Evolutionary conservation across 495 filamentous ascomycete genomes (phyloP), one percentile per base, ranked within the genome.

Genomic region (Lepraria neglecta): DNA sequence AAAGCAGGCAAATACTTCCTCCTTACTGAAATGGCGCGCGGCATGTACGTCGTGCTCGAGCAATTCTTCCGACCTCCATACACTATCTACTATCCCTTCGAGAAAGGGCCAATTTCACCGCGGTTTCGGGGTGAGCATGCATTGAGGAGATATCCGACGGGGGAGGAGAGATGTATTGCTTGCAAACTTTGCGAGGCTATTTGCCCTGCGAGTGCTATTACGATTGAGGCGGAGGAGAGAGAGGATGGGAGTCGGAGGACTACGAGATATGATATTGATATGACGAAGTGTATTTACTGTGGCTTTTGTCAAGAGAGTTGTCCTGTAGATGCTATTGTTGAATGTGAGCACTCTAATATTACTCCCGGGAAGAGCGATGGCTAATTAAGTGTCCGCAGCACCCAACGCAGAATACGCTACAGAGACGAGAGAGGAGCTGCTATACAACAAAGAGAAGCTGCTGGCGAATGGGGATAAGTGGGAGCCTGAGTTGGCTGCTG

Each of bases 201-300:
- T 74, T 98, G 94, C 81, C 94, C 94, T 14, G 94, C 94, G 27
- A 86, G 91, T 75, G 91, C 91, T 66, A 98, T 97, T 72, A 97
- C 92, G 27, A 98, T 98, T 68, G 94, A 98, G 77, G 95, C 94
- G 51, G 94, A 98, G 71, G 94, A 98, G 78, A 91, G 94, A 75
- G 89, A 86, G 69, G 94, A 98, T 69, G 94, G 94, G 48, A 94
- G 89, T 67, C 83, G 94, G 70, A 83, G 94, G 69, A 98, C 94
- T 52, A 96, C 92, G 56, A 84, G 92, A 71, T 98, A 98, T 77
- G 94, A 98, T 77, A 96, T 98, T 73, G 94, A 98, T 80, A 98
- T 98, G 94, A 97, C 94, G 71, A 98, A 98, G 80, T 98, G 94
- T 77, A 98, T 98, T 73, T 98, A 97, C 82, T 98, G 94, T 73